Conservation (phyloP, 1,284 basidiomycete species). For the Rhodotorula mucilaginosa region DNA sequence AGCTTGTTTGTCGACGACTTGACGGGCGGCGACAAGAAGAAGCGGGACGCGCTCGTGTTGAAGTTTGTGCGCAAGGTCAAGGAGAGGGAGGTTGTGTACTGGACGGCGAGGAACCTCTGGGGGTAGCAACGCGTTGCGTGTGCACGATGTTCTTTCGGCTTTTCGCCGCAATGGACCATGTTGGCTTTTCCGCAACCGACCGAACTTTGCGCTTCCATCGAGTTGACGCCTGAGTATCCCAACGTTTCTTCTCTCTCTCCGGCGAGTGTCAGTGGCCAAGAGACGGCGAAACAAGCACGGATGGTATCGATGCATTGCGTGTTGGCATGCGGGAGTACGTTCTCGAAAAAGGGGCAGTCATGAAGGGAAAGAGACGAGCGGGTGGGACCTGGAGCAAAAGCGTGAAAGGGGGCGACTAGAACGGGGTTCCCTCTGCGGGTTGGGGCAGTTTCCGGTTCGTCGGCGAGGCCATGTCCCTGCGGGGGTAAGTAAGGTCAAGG, state of each 20-base stretch:
- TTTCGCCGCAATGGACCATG: too few species aligned
- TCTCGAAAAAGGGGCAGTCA: neutral
- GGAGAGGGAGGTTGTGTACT: slow-evolving; percentile 61
- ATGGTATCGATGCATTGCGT: neutral
- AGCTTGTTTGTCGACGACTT: slow-evolving; percentile 75
- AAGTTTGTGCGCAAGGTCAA: slow-evolving; percentile 78
- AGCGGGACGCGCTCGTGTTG: slow-evolving; percentile 76
- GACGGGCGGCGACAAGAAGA: slow-evolving; percentile 69
- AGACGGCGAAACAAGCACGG: neutral
- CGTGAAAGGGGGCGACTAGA: slow-evolving; percentile 4
- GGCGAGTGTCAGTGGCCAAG: too few species aligned
- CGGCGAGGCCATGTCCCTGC: slow-evolving; percentile 89
- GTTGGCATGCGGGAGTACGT: neutral
- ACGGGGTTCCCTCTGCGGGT: slow-evolving; percentile 71
- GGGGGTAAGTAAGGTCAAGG: too few species aligned
- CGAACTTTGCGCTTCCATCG: neutral
- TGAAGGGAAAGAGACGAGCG: neutral
- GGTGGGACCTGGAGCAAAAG: neutral
- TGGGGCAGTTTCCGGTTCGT: slow-evolving; percentile 92
- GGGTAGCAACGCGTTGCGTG: neutral
- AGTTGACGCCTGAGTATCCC: neutral
- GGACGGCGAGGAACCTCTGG: slow-evolving; percentile 58
- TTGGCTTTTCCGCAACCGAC: neutral
- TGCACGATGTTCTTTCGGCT: too few species aligned
- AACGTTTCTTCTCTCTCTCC: neutral